phyloP scores from a whole-genome alignment of 257 asterid species.

The Paulownia fortunei region DNA sequence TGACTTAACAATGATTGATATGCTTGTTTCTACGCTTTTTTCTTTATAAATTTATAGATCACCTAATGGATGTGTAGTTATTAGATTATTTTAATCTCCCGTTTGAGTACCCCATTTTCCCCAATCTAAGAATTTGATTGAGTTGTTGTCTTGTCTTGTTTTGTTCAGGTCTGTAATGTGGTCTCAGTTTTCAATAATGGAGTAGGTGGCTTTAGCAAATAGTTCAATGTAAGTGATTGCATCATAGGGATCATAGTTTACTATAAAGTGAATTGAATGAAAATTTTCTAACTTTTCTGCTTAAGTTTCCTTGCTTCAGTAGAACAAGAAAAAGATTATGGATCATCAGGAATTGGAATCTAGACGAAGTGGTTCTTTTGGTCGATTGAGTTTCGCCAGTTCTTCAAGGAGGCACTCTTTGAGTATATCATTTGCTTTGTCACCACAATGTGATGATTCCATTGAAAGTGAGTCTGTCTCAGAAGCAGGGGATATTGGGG shows the following conservation, averaged over 20 bases:
- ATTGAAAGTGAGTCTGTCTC: conserved; percentile 66
- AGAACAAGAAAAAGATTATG: conserved; percentile 37
- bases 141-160: not conserved
- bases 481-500: conserved; percentile 97
- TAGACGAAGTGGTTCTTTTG: conserved; percentile 50
- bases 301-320: conserved; percentile 5
- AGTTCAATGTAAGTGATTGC: not conserved
- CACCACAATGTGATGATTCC: conserved; percentile 44
- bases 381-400: conserved; percentile 43
- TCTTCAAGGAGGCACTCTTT: conserved; percentile 63
- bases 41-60: not conserved
- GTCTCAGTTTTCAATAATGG: not conserved
- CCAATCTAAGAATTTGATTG: not conserved
- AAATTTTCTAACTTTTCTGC: not conserved
- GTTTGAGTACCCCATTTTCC: not conserved
- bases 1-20: too few species aligned
- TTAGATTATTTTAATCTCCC: too few species aligned
- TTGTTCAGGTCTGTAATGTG: not conserved
- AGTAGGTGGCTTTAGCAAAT: not conserved
- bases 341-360: conserved; percentile 46
- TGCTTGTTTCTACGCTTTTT: too few species aligned
- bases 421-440: conserved; percentile 35
- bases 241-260: not conserved
- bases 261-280: not conserved
- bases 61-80: not conserved